Base-by-base conservation (phyloP, 2,329 filamentous ascomycete genomes). In the Exserohilum rostratum region DNA sequence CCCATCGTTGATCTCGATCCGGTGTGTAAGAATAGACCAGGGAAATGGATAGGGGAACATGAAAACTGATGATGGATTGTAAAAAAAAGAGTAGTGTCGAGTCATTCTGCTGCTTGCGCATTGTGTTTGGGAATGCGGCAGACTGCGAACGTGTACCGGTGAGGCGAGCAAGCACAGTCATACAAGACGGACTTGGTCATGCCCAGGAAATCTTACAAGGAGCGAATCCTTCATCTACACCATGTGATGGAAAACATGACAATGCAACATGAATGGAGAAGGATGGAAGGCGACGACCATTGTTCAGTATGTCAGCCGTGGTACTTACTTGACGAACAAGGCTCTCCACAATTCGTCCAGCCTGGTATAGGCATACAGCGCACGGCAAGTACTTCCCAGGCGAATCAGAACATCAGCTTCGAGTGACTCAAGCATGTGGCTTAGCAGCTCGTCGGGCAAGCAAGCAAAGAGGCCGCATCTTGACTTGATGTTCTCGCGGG, bases 281-380 rank as follows among this genome's bases (percentile, higher is more conserved):
- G 33, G 54, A 60, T 37, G 51, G 51, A 13, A 22, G 43, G 17
- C 15, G 29, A 34, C 48, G 43, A 51, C 54, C 39, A 55, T 25
- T 53, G n/a, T 22, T 35, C 11, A 39, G 12, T 54, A 3, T 38
- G 39, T 42, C 55, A 40, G 46, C 33, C 49, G 38, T 40, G 46
- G 53, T 46, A 87, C 91, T 85, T 87, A 96, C 92, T 86, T 84
- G 60, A 96, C 82, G 67, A 93, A 96, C 17, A 96, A 76, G 15
- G 87, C 76, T 75, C 95, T 93, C 93, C 93, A 98, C 31, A 97
- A 74, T 67, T 98, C 93, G 61, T 97, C 93, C 43, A 86, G 86
- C 45, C 88, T 82, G 50, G 88, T 90, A 71, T 93, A 96, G 1
- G 92, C 93, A 80, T 92, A 93, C 13, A 98, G 78, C 48, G 90